Conservation (phyloP, 345 rosid genomes). For the Gossypium mustelinum region DNA sequence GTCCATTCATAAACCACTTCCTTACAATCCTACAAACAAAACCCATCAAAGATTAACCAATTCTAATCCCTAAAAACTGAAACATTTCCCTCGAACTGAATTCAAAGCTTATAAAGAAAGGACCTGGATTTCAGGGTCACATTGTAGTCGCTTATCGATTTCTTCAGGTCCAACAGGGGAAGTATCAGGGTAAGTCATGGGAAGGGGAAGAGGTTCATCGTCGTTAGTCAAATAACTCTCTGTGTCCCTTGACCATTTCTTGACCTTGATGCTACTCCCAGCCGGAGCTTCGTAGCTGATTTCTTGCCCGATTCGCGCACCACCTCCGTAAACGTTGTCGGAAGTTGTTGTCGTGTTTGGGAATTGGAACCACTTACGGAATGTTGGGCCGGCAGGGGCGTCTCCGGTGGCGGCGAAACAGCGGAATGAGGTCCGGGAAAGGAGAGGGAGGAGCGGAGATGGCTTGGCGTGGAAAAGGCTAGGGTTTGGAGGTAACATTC, state of each 20-base stretch:
- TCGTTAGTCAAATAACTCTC: constrained; percentile 73
- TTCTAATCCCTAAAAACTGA: neutral
- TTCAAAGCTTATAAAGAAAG: neutral
- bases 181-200: constrained; percentile 83
- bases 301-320: constrained; percentile 46
- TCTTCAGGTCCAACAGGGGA: constrained; percentile 72
- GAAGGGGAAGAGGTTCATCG: constrained; percentile 82
- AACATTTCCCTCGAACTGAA: neutral
- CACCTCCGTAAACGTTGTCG: constrained; percentile 17
- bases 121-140: constrained; percentile 76
- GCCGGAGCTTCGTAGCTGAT: constrained; percentile 29
- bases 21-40: constrained; percentile 60
- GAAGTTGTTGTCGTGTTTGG: constrained; percentile 42
- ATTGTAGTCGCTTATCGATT: constrained; percentile 63
- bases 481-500: constrained; percentile 60
- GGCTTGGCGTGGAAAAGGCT: constrained; percentile 43
- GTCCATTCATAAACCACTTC: constrained; percentile 98
- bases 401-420: constrained; percentile 58
- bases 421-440: constrained; percentile 40
- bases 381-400: constrained; percentile 41
- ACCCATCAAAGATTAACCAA: neutral
- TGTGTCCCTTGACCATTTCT: constrained; percentile 72
- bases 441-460: constrained; percentile 26
- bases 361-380: constrained; percentile 46
- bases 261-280: constrained; percentile 30